phyloP scores from a whole-genome alignment of 768 basidiomycete species.

The Pulveroboletus sp. region DNA sequence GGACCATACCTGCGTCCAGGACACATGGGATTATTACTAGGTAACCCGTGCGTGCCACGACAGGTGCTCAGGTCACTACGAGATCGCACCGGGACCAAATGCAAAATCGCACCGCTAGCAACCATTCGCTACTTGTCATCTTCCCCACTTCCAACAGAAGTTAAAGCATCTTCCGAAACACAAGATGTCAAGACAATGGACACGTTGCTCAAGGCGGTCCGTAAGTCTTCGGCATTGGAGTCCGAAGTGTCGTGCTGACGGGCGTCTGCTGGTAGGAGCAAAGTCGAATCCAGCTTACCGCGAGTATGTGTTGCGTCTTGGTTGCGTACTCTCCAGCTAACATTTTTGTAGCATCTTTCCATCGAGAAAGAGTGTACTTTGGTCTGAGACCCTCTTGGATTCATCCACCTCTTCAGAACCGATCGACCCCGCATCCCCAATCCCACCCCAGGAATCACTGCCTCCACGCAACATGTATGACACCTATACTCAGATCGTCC shows the following conservation, averaged over 20 bases:
- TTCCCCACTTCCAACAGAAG: constrained; percentile 10
- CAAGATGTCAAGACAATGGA: constrained; percentile 61
- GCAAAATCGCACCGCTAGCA: neutral
- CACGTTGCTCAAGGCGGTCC: constrained; percentile 48
- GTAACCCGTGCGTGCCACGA: no score
- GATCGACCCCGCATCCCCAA: constrained; percentile 11
- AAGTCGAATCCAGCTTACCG: constrained; percentile 52
- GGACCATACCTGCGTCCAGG: no score
- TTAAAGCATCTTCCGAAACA: constrained; percentile 43
- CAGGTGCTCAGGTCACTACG: no score
- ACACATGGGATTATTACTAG: no score
- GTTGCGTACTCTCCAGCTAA: constrained; percentile 4
- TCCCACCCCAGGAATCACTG: constrained; percentile 24
- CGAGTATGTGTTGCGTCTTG: constrained; percentile 35
- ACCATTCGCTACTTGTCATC: constrained; percentile 1
- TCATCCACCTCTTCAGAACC: constrained; percentile 24
- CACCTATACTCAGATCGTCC: constrained; percentile 63
- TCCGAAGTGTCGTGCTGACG: neutral
- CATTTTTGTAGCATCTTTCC: constrained; percentile 48
- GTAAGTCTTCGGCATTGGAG: constrained; percentile 38
- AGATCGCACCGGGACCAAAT: no score
- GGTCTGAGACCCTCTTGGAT: constrained; percentile 58
- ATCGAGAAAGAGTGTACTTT: constrained; percentile 47
- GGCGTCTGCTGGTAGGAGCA: constrained; percentile 34
- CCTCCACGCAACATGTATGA: constrained; percentile 62